These are phyloP conservation scores for Podospora fimiseda DNA, from an alignment of 495 filamentous ascomycete genomes.

Conservation along the genomic window DNA sequence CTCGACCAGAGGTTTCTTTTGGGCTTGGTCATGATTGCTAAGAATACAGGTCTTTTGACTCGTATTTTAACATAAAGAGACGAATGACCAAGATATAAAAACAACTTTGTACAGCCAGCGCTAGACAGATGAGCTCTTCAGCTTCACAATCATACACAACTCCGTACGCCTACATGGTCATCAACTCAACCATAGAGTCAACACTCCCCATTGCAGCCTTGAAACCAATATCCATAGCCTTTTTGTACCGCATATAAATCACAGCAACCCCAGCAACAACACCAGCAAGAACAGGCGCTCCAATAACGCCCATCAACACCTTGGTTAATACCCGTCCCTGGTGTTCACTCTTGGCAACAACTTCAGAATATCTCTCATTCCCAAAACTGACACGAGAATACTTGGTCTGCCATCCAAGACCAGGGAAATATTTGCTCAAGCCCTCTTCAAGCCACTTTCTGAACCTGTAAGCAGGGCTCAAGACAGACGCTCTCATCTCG, in stretches of 20 bases:
- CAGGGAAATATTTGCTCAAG: slow-evolving; percentile 68
- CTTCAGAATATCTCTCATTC: slow-evolving; percentile 83
- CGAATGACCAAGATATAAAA: no score
- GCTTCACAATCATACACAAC: no score
- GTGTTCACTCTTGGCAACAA: slow-evolving; percentile 56
- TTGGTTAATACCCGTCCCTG: slow-evolving; percentile 59
- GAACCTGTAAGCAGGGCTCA: slow-evolving; percentile 63
- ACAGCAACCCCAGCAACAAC: slow-evolving; percentile 17
- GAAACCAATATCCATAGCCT: slow-evolving; percentile 13
- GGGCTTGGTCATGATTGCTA: no score
- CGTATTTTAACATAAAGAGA: no score
- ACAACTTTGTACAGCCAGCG: no score
- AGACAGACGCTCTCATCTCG: slow-evolving; percentile 84
- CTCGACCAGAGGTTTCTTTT: no score
- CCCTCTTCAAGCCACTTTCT: slow-evolving; percentile 83
- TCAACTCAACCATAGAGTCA: slow-evolving; percentile 15
- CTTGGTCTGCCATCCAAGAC: slow-evolving; percentile 80
- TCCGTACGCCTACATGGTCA: slow-evolving; percentile 13
- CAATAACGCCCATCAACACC: slow-evolving; percentile 13
- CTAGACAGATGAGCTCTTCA: no score
- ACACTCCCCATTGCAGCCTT: slow-evolving; percentile 12
- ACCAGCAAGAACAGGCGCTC: slow-evolving; percentile 29
- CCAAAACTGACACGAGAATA: slow-evolving; percentile 91
- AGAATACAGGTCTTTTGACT: no score
- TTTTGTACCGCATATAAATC: slow-evolving; percentile 12